These are phyloP conservation scores for Yamadazyma tumulicola DNA, from an alignment of 805 yeast species.

Conservation along the genomic window DNA sequence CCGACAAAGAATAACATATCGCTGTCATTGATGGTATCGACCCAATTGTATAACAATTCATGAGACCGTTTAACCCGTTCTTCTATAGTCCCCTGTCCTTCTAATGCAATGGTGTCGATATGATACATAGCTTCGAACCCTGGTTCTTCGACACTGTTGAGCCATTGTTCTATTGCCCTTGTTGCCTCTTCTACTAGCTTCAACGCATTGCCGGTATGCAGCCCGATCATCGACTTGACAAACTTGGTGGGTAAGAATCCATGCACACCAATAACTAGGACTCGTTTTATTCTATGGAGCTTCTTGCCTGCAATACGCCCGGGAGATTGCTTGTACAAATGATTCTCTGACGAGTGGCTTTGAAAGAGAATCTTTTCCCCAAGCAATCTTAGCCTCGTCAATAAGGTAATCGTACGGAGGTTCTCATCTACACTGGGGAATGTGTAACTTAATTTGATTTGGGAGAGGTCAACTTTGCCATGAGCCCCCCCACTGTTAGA, in stretches of 20 bases:
- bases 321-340: slow-evolving; percentile 19
- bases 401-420: slow-evolving; percentile 20
- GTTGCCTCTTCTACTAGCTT: slow-evolving; percentile 26
- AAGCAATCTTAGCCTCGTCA: slow-evolving; percentile 20
- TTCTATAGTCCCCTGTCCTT: slow-evolving; percentile 35
- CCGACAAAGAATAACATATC: slow-evolving; percentile 33
- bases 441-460: slow-evolving; percentile 5
- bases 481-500: slow-evolving; percentile 1
- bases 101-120: slow-evolving; percentile 36
- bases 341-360: slow-evolving; percentile 20
- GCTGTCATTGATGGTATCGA: slow-evolving; percentile 19
- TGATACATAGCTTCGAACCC: slow-evolving; percentile 15
- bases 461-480: neutral
- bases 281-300: slow-evolving; percentile 14
- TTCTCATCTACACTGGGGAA: slow-evolving; percentile 22
- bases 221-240: slow-evolving; percentile 34
- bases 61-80: slow-evolving; percentile 25
- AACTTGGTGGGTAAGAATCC: slow-evolving; percentile 39
- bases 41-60: slow-evolving; percentile 33
- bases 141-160: slow-evolving; percentile 8
- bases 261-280: slow-evolving; percentile 36
- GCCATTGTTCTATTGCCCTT: slow-evolving; percentile 28
- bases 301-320: slow-evolving; percentile 10
- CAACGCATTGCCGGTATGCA: slow-evolving; percentile 33
- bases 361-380: slow-evolving; percentile 22